Evolutionary conservation across 805 yeast genomes (phyloP), one percentile per base, ranked within the genome.

Genomic region (Saccharomyces mikatae): DNA sequence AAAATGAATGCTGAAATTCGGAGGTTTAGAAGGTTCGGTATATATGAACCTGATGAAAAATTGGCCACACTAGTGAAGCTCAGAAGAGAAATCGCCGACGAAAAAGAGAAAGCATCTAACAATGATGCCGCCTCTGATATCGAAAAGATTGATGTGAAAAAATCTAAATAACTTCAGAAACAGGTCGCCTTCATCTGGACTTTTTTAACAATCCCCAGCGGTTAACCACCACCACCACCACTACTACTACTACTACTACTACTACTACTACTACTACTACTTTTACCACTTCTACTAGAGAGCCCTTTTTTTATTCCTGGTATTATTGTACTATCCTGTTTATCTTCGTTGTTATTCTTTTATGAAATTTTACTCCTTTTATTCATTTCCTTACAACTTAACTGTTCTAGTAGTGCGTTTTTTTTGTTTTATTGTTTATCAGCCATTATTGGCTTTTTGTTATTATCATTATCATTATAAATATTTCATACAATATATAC

Each of bases 11-110:
- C 66, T 41, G 64, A 63, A 54, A 79, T 86, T 62, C 86, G 81
- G 68, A 77, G 80, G 57, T 86, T 80, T 70, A 82, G 92, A 75
- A 77, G 79, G 59, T 83, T 67, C 60, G 94, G 95, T 46, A 80
- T 87, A 47, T 71, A 78, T 59, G 76, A 77, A 52, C 71, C 80
- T 10, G 72, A 76, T 56, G 80, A 64, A n/a, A 65, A 66, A 49
- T 41, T 68, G 24, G 53, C 57, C 32, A 52, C 63, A 26, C 27
- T 69, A 46, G 71, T 68, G 2, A 48, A 52, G 24, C 56, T 61
- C 49, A 67, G 71, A 53, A 68, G 63, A 49, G 61, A 59, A 46
- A 55, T 63, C 9, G n/a, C 49, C 21, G 55, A 48, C 24, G 46
- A 53, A 49, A 2, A 83, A 74, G 1, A 85, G 85, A n/a, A 80